These are phyloP conservation scores for Beauveria bassiana DNA, from an alignment of 2,329 filamentous ascomycete species.

Conservation along the genomic window DNA sequence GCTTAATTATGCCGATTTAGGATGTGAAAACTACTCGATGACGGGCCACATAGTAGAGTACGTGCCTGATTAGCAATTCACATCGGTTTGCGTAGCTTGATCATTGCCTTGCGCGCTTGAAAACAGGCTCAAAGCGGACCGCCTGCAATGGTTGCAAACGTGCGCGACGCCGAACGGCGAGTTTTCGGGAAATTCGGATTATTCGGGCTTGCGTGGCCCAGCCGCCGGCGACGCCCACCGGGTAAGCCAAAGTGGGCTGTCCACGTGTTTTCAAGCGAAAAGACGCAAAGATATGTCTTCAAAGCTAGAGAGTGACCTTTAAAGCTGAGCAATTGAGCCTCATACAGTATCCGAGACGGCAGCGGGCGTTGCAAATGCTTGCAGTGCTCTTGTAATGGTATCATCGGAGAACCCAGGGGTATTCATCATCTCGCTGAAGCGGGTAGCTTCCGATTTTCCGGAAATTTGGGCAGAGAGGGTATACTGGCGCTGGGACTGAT, in stretches of 20 bases:
- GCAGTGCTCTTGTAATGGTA: slow-evolving; percentile 42
- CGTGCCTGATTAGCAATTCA: background rate
- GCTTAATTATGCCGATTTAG: background rate
- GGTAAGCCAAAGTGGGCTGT: background rate
- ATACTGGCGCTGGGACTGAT: slow-evolving; percentile 57
- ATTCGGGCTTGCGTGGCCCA: background rate
- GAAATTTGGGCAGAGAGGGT: slow-evolving; percentile 58
- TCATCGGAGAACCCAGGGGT: slow-evolving; percentile 39
- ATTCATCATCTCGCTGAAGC: slow-evolving; percentile 38
- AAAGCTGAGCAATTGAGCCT: background rate
- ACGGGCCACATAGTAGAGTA: background rate
- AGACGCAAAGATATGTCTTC: background rate
- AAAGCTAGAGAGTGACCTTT: background rate
- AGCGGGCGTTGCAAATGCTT: slow-evolving; percentile 32
- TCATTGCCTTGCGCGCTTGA: background rate
- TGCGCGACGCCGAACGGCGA: background rate
- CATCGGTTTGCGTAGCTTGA: background rate
- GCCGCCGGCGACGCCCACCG: background rate
- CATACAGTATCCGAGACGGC: slow-evolving; percentile 16
- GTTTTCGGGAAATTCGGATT: slow-evolving; percentile 4
- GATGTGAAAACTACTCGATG: background rate
- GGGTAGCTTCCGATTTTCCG: slow-evolving; percentile 28
- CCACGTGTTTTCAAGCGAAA: background rate
- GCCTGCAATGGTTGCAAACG: background rate
- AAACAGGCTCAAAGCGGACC: background rate